A percentile compares a stretch with the other conserved stretches of the same genome.
phyloP scores from a whole-genome alignment of 768 basidiomycete genomes.

The Botryobasidium botryosum region DNA sequence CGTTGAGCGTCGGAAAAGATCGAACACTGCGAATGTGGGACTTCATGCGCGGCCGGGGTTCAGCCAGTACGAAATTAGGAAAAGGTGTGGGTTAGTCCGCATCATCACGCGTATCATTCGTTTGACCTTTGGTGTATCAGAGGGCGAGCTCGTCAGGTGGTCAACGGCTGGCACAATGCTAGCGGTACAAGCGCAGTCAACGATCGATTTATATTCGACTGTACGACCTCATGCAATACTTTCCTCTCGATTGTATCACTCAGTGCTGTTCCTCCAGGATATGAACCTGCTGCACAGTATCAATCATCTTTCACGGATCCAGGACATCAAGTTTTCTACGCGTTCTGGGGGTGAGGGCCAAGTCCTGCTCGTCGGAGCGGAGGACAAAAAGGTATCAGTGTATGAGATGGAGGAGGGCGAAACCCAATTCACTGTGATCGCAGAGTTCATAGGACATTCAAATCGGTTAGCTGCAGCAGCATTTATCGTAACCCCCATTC shows the following conservation, averaged over 20 bases:
- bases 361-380: constrained; percentile 66
- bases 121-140: constrained; percentile 23
- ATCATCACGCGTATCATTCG: not conserved
- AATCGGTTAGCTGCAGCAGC: constrained; percentile 48
- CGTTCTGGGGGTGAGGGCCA: constrained; percentile 41
- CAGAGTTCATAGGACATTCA: constrained; percentile 58
- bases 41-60: constrained; percentile 83
- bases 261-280: constrained; percentile 29
- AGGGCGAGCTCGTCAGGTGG: constrained; percentile 89
- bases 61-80: constrained; percentile 75
- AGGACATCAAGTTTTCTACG: constrained; percentile 62
- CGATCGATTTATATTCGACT: constrained; percentile 69
- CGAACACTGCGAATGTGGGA: constrained; percentile 94
- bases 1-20: constrained; percentile 81
- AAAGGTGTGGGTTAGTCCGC: constrained; percentile 38
- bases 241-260: not conserved
- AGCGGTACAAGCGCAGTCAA: constrained; percentile 57
- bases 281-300: constrained; percentile 64
- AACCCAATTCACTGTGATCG: constrained; percentile 28
- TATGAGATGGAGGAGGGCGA: constrained; percentile 30
- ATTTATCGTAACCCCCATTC: constrained; percentile 3
- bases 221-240: constrained; percentile 25
- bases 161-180: constrained; percentile 62
- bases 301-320: constrained; percentile 64
- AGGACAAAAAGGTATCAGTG: constrained; percentile 74